A percentile compares a stretch with the other conserved stretches of the same genome.
Conservation (phyloP, 306 rosid species). For the Cicer arietinum region DNA sequence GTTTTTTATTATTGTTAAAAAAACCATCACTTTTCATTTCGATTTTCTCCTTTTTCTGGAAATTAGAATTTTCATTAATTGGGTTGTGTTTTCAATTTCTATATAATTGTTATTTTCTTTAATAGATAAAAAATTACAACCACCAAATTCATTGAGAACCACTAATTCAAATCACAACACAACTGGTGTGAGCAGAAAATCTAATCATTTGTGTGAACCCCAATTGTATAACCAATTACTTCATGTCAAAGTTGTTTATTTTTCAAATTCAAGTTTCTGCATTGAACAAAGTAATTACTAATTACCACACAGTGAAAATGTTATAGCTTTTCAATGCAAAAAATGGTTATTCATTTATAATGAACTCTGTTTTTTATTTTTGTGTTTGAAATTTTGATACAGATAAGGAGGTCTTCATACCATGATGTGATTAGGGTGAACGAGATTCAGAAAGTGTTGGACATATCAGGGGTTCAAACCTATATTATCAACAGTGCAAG, state of each 20-base stretch:
- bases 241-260: background rate
- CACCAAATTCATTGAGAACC: too few species aligned
- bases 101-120: too few species aligned
- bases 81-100: constrained; percentile 1
- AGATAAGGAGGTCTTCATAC: constrained; percentile 95
- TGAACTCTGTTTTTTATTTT: constrained; percentile 8
- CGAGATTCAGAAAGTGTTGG: constrained; percentile 92
- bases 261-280: background rate
- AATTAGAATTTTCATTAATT: constrained; percentile 24
- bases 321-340: constrained; percentile 28
- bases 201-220: too few species aligned
- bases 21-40: constrained; percentile 13
- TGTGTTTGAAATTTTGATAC: constrained; percentile 34
- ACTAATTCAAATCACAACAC: too few species aligned
- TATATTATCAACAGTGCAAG: constrained; percentile 50
- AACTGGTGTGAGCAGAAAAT: too few species aligned
- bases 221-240: background rate
- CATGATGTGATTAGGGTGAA: constrained; percentile 92
- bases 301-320: background rate
- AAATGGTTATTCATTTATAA: constrained; percentile 17
- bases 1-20: constrained; percentile 5
- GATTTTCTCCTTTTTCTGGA: constrained; percentile 32
- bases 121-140: too few species aligned
- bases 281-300: background rate
- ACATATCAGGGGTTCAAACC: constrained; percentile 78